Evolutionary conservation across 2,329 filamentous ascomycete genomes (phyloP).

Genomic region (Hawksworthiomyces lignivorus): DNA sequence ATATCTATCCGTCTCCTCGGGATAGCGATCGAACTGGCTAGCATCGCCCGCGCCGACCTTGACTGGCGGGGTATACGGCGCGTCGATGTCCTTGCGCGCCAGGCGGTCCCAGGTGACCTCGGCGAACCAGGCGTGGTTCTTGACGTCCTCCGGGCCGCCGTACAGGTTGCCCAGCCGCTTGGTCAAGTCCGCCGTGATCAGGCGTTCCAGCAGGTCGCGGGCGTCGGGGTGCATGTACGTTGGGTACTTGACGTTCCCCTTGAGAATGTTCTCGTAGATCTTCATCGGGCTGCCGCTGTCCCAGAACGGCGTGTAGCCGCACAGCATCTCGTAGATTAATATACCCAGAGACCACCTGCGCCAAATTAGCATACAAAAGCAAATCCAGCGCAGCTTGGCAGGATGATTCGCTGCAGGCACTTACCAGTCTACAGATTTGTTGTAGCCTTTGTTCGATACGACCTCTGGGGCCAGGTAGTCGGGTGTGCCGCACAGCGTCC

Average conservation of each 20-base stretch:
- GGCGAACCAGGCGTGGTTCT: slow-evolving; percentile 91
- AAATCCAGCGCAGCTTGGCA: slow-evolving; percentile 1
- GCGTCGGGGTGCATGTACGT: slow-evolving; percentile 92
- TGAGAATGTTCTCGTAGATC: slow-evolving; percentile 98
- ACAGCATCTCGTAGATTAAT: slow-evolving; percentile 98
- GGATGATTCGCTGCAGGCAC: not conserved
- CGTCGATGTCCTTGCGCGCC: slow-evolving; percentile 93
- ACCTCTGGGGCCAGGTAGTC: slow-evolving; percentile 97
- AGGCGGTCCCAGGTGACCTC: slow-evolving; percentile 97
- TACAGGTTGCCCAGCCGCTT: slow-evolving; percentile 93
- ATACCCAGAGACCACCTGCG: slow-evolving; percentile 95
- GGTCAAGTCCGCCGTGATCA: slow-evolving; percentile 91
- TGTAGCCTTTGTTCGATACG: slow-evolving; percentile 98
- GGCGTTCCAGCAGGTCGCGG: slow-evolving; percentile 80
- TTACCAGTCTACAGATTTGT: slow-evolving; percentile 97
- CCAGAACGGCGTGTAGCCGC: slow-evolving; percentile 98
- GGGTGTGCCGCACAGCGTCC: slow-evolving; percentile 95
- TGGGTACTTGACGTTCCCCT: slow-evolving; percentile 92
- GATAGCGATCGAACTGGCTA: slow-evolving; percentile 96
- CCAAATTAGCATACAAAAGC: not conserved
- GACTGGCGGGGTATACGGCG: slow-evolving; percentile 93
- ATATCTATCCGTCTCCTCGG: slow-evolving; percentile 92
- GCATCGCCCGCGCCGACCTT: slow-evolving; percentile 90
- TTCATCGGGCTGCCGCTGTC: slow-evolving; percentile 96
- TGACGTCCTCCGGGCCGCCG: slow-evolving; percentile 84